Percentiles rank a stretch among this genome's conserved stretches.
These are phyloP conservation scores for Phytopythium mirpurense DNA, from an alignment of 352 stramenopile species.

Conservation along the genomic window DNA sequence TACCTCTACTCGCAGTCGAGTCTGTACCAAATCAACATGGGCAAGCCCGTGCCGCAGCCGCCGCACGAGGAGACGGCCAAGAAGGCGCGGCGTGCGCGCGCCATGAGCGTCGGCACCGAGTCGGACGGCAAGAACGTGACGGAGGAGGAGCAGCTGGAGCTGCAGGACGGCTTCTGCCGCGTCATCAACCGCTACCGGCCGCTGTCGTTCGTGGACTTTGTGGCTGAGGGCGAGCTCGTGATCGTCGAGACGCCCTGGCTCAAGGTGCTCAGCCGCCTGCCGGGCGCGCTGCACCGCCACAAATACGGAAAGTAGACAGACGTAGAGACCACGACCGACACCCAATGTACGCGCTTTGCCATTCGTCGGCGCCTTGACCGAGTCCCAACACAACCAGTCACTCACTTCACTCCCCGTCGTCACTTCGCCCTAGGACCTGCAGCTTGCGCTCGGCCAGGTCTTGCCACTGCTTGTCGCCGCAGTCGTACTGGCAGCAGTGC, in stretches of 20 bases:
- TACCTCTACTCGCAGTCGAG: constrained; percentile 81
- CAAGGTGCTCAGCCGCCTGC: constrained; percentile 80
- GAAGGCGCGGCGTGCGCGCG: constrained; percentile 35
- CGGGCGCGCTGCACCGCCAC: constrained; percentile 74
- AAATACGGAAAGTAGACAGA: constrained; percentile 85
- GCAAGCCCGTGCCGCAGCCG: constrained; percentile 14
- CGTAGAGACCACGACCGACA: not conserved
- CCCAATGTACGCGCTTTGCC: constrained; percentile 24
- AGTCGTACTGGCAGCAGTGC: constrained; percentile 80
- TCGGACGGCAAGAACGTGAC: constrained; percentile 48
- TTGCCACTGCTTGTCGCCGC: constrained; percentile 81
- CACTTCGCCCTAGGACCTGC: constrained; percentile 31
- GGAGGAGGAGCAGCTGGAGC: constrained; percentile 58
- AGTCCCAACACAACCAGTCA: not conserved
- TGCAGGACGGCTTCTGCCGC: constrained; percentile 62
- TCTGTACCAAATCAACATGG: constrained; percentile 84
- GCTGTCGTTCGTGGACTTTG: constrained; percentile 82
- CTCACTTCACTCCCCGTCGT: constrained; percentile 1
- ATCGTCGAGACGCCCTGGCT: constrained; percentile 84
- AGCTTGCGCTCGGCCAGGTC: constrained; percentile 44
- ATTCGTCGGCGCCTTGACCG: not conserved
- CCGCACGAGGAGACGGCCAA: constrained; percentile 12
- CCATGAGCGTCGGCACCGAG: constrained; percentile 56
- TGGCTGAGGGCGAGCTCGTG: constrained; percentile 67
- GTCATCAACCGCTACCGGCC: constrained; percentile 82